Percentiles rank a stretch among this genome's conserved stretches.
These are phyloP conservation scores for Paramecium tetraurelia DNA, from an alignment of 73 alveolate species.

Conservation along the genomic window DNA sequence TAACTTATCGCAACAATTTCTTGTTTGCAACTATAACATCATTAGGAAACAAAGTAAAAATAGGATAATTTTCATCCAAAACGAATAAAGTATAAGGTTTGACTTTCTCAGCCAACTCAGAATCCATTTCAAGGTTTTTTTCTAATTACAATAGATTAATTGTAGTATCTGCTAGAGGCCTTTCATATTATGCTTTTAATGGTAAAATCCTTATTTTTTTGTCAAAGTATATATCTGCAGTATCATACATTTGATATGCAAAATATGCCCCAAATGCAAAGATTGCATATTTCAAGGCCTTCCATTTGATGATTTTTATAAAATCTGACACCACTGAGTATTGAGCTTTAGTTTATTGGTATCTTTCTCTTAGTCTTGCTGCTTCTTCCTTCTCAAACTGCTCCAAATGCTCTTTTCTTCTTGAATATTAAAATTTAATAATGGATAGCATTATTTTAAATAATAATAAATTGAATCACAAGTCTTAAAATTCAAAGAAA, in stretches of 20 bases:
- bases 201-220: neutral
- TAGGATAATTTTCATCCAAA: neutral
- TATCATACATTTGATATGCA: neutral
- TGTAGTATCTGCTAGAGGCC: neutral
- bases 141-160: neutral
- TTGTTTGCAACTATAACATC: neutral
- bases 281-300: neutral
- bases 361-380: neutral
- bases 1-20: neutral
- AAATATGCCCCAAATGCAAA: neutral
- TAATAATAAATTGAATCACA: neutral
- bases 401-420: neutral
- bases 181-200: neutral
- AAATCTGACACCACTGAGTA: neutral
- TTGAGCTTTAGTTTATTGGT: neutral
- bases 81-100: neutral
- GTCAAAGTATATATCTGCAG: neutral
- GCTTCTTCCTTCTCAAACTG: constrained; percentile 5
- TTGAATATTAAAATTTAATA: constrained; percentile 7
- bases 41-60: constrained; percentile 1
- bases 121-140: neutral
- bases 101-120: neutral
- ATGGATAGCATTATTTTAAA: constrained; percentile 1
- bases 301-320: neutral
- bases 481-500: neutral